These are phyloP conservation scores for Exophiala oligosperma DNA, from an alignment of 2,329 filamentous ascomycete genomes.

Conservation along the genomic window DNA sequence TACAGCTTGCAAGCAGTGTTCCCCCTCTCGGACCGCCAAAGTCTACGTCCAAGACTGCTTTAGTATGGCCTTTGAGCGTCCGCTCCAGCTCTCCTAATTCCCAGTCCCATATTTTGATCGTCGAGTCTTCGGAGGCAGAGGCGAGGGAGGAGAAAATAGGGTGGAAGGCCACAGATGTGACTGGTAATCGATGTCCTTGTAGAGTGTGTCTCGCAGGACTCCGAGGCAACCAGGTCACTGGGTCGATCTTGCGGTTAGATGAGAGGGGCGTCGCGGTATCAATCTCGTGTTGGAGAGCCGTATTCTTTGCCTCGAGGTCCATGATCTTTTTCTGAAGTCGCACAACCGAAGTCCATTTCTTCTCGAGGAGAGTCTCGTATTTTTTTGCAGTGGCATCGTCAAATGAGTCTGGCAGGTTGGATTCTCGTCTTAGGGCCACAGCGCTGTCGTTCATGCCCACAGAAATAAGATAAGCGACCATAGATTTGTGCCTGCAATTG, in stretches of 20 bases:
- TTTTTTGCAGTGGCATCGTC: conserved; percentile 84
- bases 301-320: conserved; percentile 79
- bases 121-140: conserved; percentile 86
- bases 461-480: conserved; percentile 82
- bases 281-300: conserved; percentile 75
- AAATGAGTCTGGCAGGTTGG: conserved; percentile 71
- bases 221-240: conserved; percentile 81
- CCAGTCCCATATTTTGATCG: conserved; percentile 98
- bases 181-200: conserved; percentile 75
- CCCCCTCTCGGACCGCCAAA: conserved; percentile 82
- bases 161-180: conserved; percentile 90
- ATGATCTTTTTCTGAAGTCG: conserved; percentile 97
- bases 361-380: conserved; percentile 90
- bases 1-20: conserved; percentile 79
- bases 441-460: conserved; percentile 70
- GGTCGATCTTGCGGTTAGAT: conserved; percentile 77
- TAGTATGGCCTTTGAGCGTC: conserved; percentile 90
- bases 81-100: conserved; percentile 86
- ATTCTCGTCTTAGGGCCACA: conserved; percentile 71
- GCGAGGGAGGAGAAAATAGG: conserved; percentile 88
- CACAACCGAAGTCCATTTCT: conserved; percentile 98
- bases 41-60: conserved; percentile 82
- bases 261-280: conserved; percentile 80
- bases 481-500: conserved; percentile 76
- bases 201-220: conserved; percentile 78